phyloP scores from a whole-genome alignment of 805 yeast species.

The Metschnikowia arizonensis region DNA sequence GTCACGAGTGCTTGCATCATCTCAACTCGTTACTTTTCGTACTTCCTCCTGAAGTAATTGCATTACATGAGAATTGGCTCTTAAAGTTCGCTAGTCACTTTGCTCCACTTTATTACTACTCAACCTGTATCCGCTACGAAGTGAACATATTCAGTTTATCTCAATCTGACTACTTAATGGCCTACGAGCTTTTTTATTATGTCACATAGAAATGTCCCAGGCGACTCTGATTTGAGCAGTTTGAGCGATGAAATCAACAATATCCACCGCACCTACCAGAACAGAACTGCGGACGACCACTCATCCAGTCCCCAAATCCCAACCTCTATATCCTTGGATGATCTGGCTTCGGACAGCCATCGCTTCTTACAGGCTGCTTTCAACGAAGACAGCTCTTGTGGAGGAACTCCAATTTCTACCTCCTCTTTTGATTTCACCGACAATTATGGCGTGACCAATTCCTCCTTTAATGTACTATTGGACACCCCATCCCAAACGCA shows the following conservation, averaged over 20 bases:
- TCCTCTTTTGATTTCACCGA: slow-evolving; percentile 32
- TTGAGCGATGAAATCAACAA: slow-evolving; percentile 15
- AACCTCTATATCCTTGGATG: neutral
- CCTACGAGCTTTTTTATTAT: slow-evolving; percentile 1
- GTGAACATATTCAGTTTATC: neutral
- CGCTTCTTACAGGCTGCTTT: neutral
- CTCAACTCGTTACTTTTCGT: neutral
- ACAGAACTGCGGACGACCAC: neutral
- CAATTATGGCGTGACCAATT: slow-evolving; percentile 27
- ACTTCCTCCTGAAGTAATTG: neutral
- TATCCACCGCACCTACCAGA: slow-evolving; percentile 12
- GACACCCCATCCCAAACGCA: slow-evolving; percentile 26
- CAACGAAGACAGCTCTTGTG: slow-evolving; percentile 22
- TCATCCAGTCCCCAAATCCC: neutral
- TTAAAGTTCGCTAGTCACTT: neutral
- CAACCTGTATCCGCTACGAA: neutral
- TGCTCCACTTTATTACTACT: slow-evolving; percentile 1
- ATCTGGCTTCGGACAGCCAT: neutral
- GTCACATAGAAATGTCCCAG: slow-evolving; percentile 6
- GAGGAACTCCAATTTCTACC: slow-evolving; percentile 28
- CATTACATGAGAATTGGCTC: neutral
- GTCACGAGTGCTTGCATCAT: neutral
- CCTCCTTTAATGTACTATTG: slow-evolving; percentile 35
- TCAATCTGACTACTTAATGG: neutral
- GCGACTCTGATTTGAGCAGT: slow-evolving; percentile 14